A percentile compares a stretch with the other conserved stretches of the same genome.
phyloP scores from a whole-genome alignment of 345 rosid species.

The Mallotus nudiflorus region DNA sequence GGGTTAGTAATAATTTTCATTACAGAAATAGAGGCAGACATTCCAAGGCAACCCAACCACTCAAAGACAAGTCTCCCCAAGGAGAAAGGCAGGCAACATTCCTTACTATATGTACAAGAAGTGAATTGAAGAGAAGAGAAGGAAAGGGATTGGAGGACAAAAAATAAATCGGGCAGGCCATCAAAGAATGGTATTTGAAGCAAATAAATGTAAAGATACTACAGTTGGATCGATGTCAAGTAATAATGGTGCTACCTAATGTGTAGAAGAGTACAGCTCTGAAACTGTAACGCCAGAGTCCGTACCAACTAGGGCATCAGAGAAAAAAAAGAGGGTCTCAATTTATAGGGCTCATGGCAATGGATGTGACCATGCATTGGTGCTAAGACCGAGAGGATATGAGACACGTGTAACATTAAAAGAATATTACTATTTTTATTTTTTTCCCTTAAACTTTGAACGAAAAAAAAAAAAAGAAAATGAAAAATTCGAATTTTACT shows the following conservation, averaged over 20 bases:
- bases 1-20: too few relatives aligned
- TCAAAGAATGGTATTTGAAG: slow-evolving; percentile 30
- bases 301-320: not conserved
- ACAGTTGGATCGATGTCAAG: not conserved
- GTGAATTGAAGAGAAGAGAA: slow-evolving; percentile 3
- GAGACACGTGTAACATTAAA: not conserved
- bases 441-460: too few relatives aligned
- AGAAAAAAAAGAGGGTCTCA: slow-evolving; percentile 8
- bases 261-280: slow-evolving; percentile 19
- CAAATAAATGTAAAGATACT: slow-evolving; percentile 11
- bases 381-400: slow-evolving; percentile 23
- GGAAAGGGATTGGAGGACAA: slow-evolving; percentile 36
- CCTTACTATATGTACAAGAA: not conserved
- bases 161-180: slow-evolving; percentile 25
- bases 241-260: slow-evolving; percentile 26
- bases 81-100: slow-evolving; percentile 26
- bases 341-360: slow-evolving; percentile 3
- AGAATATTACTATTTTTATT: too few relatives aligned
- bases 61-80: slow-evolving; percentile 25
- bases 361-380: slow-evolving; percentile 38
- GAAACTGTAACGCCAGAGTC: slow-evolving; percentile 17
- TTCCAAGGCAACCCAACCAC: slow-evolving; percentile 11
- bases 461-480: too few relatives aligned
- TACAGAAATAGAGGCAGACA: not conserved
- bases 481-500: too few relatives aligned